Evolutionary conservation across 306 rosid genomes (phyloP).

Genomic region (Phaseolus lunatus): DNA sequence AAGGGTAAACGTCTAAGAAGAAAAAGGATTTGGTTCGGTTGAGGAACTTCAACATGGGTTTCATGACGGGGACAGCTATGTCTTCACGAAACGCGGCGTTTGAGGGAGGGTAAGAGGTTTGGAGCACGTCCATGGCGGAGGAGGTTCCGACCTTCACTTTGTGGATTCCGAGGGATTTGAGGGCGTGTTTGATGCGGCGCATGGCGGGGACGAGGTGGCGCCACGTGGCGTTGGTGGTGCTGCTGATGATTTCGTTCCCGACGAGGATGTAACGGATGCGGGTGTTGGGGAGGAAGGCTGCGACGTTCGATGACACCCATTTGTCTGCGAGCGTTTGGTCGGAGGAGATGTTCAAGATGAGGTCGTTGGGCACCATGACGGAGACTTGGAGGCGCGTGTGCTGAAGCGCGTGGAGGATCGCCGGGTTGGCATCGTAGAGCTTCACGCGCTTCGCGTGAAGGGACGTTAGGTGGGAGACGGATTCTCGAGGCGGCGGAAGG

Average conservation of each 20-base stretch:
- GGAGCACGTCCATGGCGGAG: constrained; percentile 63
- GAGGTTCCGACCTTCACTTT: constrained; percentile 77
- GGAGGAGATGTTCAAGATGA: constrained; percentile 70
- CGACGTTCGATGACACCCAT: constrained; percentile 62
- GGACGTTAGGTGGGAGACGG: constrained; percentile 58
- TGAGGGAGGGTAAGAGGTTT: constrained; percentile 77
- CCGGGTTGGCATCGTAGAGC: constrained; percentile 49
- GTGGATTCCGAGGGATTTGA: constrained; percentile 46
- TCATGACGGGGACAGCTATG: constrained; percentile 51
- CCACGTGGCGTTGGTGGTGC: constrained; percentile 49
- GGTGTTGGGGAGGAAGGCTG: constrained; percentile 61
- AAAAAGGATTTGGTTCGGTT: constrained; percentile 72
- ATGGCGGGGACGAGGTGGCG: constrained; percentile 66
- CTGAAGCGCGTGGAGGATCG: constrained; percentile 60
- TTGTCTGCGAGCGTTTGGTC: constrained; percentile 58
- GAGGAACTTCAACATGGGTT: constrained; percentile 69
- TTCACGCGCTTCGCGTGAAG: constrained; percentile 78
- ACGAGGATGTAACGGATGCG: constrained; percentile 75
- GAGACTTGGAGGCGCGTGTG: constrained; percentile 63
- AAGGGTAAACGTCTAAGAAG: constrained; percentile 78
- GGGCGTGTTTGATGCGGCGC: constrained; percentile 58
- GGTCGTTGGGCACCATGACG: constrained; percentile 72
- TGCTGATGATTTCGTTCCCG: constrained; percentile 68
- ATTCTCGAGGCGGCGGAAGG: constrained; percentile 64
- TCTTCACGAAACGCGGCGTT: constrained; percentile 72